Evolutionary conservation across 169 alveolate genomes (phyloP), one percentile per base, ranked within the genome.

Genomic region (Plasmodium coatneyi): DNA sequence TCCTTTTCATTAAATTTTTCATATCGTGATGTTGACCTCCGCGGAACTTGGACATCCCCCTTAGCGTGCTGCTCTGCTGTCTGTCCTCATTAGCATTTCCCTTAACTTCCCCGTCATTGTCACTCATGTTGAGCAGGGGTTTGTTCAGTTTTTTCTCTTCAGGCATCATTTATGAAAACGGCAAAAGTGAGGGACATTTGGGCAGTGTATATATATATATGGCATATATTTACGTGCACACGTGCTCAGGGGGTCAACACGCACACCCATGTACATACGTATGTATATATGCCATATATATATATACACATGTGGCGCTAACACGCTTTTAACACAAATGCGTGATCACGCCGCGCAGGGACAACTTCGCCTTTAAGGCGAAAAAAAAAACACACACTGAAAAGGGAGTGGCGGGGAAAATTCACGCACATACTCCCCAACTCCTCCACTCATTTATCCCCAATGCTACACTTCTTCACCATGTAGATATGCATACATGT

Each of bases 111-210:
- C 43, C 89, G 56, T 79, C 89, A 60, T 22, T 25, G 39, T 79
- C 94, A 41, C 79, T 79, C 71, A 79, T 80, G 66, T 89, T 89
- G 3, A 89, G 82, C 56, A 89, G 71, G 71, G 89, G 90, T 19
- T 79, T 89, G 49, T 89, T 86, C 66, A 74, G 52, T 46, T 79
- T 78, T 34, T 80, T 80, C 41, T 80, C 89, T 60, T 89, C 82
- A 66, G 90, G 39, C 94, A 89, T 89, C 72, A 78, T 89, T 79
- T 28, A 60, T 5, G 43, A 52, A 74, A 74, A 16, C 39, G 28
- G 70, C 19, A 84, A 49, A 74, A 46, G 60, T n/a, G 52, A 82
- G 72, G 81, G 43, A 14, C 56, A 82, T 82, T 60, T 52, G 71
- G 36, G 66, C 46, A 12, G 43, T 80, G 34, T 5, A 66, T 66